Evolutionary conservation across 139 green algal genomes (phyloP), one percentile per base, ranked within the genome.

Genomic region (Chlamydomonas sphaeroides): DNA sequence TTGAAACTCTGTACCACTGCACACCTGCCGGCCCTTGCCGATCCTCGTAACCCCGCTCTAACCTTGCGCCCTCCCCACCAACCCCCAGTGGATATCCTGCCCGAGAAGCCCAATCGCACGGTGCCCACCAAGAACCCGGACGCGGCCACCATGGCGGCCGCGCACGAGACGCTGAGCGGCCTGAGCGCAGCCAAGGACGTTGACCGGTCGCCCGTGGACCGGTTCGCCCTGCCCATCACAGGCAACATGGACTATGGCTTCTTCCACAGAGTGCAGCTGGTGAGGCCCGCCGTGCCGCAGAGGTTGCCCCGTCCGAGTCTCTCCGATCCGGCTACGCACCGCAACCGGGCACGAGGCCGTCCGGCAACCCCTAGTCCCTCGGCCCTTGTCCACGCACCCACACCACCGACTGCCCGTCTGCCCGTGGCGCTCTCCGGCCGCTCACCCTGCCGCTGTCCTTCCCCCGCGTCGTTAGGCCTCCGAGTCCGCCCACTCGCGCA

Each of bases 241-340:
- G 76, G 56, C 30, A 94, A 89, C 59, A 88, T 88, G 84, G 88
- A 93, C 41, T 93, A 93, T 59, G 91, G 91, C 23, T 93, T 92
- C 76, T 90, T 85, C 38, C 49, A 78, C 53, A 51, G 49, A 48
- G 41, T 72, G 20, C 39, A 80, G 15, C 7, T 33, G 28, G 59
- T 75, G 28, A 17, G 72, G 59, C n/a, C n/a, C n/a, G n/a, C n/a
- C n/a, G n/a, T n/a, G n/a, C n/a, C n/a, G n/a, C n/a, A n/a, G n/a
- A n/a, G n/a, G n/a, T n/a, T n/a, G n/a, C n/a, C n/a, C n/a, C n/a
- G n/a, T n/a, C n/a, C n/a, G n/a, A n/a, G n/a, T n/a, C n/a, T n/a
- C 61, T 6, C 33, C 26, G 17, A 26, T 17, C 14, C 2, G 51
- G 3, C 18, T 3, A 70, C 20, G 32, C 66, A 36, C 2, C 18